Evolutionary conservation across 1,139 yeast genomes (phyloP), one percentile per base, ranked within the genome.

Genomic region (Suhomyces chickasaworum): DNA sequence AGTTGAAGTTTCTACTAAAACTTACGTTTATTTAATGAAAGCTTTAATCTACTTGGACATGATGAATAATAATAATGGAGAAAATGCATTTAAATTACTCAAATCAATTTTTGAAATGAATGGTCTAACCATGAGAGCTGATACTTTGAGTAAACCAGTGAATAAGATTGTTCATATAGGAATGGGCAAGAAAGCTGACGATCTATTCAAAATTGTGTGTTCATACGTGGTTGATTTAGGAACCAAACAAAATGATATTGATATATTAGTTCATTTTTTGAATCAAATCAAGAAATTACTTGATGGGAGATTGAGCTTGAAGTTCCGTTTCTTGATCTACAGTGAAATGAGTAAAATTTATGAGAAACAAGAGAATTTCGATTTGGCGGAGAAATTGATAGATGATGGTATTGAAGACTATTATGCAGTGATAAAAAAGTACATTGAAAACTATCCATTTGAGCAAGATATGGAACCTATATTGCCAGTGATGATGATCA

Each of bases 41-140:
- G 68, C 83, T 0, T 63, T 78, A 17, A 64, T 77, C 7, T 64
- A 64, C 47, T 56, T 69, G 39, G 80, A 77, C 50, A 51, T 66
- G 16, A 56, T 55, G 41, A 59, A 60, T 36, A 53, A 60, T 3
- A 59, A 57, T 17, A 59, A 56, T 15, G 65, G 55, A 41, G 53
- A 50, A 5, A 66, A 65, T 47, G 65, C 75, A 1, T 59, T 50
- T 41, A 64, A 61, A 45, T 55, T 73, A 18, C 55, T 73, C 44
- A 56, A 59, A 42, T 65, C 73, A 3, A 62, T 72, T 9, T 60
- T 71, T 40, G 71, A 69, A 21, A 58, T 64, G 54, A 57, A 67
- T 49, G 73, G 72, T 1, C 54, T 72, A 21, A 45, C 60, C 0
- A 36, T 59, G 20, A 37, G 17, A 7, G 21, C 42, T 4, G 36